Conservation (phyloP, 2,329 filamentous ascomycete species). For the Fusarium sp. region DNA sequence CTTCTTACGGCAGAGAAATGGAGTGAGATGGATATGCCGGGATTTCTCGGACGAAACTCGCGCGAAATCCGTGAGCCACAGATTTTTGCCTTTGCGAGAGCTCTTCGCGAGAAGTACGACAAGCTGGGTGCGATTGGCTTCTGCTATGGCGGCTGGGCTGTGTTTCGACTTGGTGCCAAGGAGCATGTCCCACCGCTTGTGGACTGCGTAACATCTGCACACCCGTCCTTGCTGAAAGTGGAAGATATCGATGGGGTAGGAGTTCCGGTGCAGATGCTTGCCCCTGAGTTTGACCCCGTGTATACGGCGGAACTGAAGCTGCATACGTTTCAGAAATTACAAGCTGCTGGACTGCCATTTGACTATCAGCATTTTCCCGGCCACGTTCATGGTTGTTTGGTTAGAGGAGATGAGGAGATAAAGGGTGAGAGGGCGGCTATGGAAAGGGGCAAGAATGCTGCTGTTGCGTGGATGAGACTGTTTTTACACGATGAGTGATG, state of each 20-base stretch:
- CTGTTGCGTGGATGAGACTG: not conserved
- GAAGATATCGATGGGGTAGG: slow-evolving; percentile 57
- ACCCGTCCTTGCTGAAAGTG: slow-evolving; percentile 56
- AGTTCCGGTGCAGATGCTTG: slow-evolving; percentile 63
- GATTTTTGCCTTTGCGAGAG: slow-evolving; percentile 51
- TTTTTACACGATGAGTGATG: not conserved
- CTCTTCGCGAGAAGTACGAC: slow-evolving; percentile 47
- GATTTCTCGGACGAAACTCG: slow-evolving; percentile 50
- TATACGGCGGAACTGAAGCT: slow-evolving; percentile 57
- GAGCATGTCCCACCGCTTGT: slow-evolving; percentile 52
- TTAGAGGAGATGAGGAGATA: slow-evolving; percentile 50
- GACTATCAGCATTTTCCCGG: not conserved
- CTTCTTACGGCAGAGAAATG: slow-evolving; percentile 42
- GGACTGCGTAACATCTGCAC: slow-evolving; percentile 57
- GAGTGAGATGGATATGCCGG: slow-evolving; percentile 50
- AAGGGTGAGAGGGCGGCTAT: slow-evolving; percentile 53
- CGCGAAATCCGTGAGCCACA: slow-evolving; percentile 53
- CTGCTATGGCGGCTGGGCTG: slow-evolving; percentile 64
- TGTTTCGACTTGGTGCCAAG: slow-evolving; percentile 55
- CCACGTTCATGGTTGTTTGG: slow-evolving; percentile 26
- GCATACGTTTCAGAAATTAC: slow-evolving; percentile 50
- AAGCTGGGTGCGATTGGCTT: slow-evolving; percentile 58
- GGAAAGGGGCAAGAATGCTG: slow-evolving; percentile 48
- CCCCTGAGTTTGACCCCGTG: slow-evolving; percentile 57
- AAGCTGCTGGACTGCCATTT: not conserved